phyloP scores from a whole-genome alignment of 2,329 filamentous ascomycete species.

The Ophiostoma himal-ulmi region DNA sequence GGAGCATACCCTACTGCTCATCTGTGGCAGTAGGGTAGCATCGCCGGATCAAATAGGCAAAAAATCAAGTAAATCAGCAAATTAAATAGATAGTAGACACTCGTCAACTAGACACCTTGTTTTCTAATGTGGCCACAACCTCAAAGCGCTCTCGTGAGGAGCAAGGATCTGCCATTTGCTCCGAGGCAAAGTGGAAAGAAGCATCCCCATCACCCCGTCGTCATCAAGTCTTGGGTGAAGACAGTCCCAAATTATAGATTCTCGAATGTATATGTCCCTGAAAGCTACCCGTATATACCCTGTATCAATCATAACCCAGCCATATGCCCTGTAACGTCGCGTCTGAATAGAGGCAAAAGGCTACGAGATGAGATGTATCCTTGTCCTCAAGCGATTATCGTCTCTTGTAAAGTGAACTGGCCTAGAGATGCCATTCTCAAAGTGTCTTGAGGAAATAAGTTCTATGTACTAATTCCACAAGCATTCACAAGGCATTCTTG shows the following conservation, averaged over 20 bases:
- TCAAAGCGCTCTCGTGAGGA: neutral
- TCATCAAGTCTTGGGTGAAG: neutral
- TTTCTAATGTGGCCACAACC: neutral
- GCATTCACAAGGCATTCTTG: neutral
- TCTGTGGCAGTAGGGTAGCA: neutral
- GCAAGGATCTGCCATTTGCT: neutral
- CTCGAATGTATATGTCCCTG: neutral
- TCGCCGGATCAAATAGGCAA: neutral
- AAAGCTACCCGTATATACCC: neutral
- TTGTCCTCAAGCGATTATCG: neutral
- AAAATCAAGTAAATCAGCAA: neutral
- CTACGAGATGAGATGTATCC: neutral
- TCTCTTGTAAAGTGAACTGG: neutral
- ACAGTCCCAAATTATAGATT: neutral
- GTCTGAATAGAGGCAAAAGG: constrained; percentile 4
- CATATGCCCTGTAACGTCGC: neutral
- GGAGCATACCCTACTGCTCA: neutral
- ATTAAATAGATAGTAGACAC: neutral
- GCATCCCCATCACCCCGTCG: neutral
- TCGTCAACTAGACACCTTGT: neutral
- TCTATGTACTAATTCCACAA: neutral
- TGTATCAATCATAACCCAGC: neutral
- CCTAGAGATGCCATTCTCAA: neutral
- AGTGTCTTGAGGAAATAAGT: neutral
- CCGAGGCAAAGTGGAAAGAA: neutral